A percentile compares a stretch with the other conserved stretches of the same genome.
Conservation (phyloP, 2,329 filamentous ascomycete genomes). For the Dactylellina haptotyla region DNA sequence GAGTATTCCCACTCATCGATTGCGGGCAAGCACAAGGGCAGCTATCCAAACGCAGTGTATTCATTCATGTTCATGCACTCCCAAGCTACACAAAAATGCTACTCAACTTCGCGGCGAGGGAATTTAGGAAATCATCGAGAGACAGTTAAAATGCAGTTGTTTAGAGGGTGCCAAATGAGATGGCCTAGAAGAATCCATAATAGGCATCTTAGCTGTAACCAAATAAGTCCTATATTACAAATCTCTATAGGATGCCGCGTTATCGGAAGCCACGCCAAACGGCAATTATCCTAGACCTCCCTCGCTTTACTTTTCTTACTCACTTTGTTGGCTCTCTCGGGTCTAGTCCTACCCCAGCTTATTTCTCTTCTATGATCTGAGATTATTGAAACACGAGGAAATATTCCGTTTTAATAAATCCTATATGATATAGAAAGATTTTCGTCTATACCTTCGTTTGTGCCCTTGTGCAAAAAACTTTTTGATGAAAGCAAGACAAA, state of each 20-base stretch:
- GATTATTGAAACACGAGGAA: not conserved
- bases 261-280: conserved; percentile 4
- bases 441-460: too few species aligned
- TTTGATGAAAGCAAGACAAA: too few species aligned
- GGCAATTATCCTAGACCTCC: not conserved
- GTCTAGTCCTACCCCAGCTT: not conserved
- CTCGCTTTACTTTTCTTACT: not conserved
- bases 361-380: not conserved
- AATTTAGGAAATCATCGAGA: too few species aligned
- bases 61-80: too few species aligned
- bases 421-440: not conserved
- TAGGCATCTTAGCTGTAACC: not conserved
- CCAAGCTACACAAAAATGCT: too few species aligned
- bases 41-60: too few species aligned
- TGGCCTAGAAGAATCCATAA: not conserved
- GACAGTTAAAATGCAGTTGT: too few species aligned
- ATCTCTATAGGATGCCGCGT: conserved; percentile 19
- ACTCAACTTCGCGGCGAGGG: too few species aligned
- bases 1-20: too few species aligned
- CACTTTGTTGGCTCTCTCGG: not conserved
- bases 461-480: too few species aligned
- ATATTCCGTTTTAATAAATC: conserved; percentile 1
- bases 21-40: too few species aligned
- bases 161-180: too few species aligned
- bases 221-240: not conserved